Evolutionary conservation across 257 asterid genomes (phyloP).

Genomic region (Solanum ossicruentum): DNA sequence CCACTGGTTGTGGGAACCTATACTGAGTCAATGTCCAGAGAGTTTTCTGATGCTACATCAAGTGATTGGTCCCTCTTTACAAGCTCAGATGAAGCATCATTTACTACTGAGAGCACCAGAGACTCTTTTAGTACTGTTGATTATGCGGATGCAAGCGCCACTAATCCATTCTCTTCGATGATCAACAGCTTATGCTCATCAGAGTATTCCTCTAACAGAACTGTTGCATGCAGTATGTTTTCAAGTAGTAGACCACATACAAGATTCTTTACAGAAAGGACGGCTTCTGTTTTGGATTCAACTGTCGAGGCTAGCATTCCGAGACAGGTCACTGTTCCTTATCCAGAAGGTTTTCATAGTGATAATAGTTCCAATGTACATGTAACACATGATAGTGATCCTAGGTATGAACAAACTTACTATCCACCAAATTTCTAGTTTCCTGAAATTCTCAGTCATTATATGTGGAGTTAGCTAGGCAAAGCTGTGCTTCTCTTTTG

Average conservation of each 20-base stretch:
- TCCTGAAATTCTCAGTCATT: slow-evolving; percentile 10
- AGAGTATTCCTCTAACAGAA: slow-evolving; percentile 24
- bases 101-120: slow-evolving; percentile 76
- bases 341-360: slow-evolving; percentile 3
- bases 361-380: not conserved
- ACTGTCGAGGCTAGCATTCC: not conserved
- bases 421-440: slow-evolving; percentile 11
- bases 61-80: slow-evolving; percentile 67
- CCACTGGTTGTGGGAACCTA: slow-evolving; percentile 13
- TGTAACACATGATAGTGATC: slow-evolving; percentile 24
- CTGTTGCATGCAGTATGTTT: slow-evolving; percentile 34
- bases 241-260: slow-evolving; percentile 29
- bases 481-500: slow-evolving; percentile 25
- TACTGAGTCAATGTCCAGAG: slow-evolving; percentile 10
- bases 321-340: not conserved
- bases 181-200: slow-evolving; percentile 28
- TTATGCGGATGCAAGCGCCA: slow-evolving; percentile 19
- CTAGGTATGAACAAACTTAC: slow-evolving; percentile 10
- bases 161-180: slow-evolving; percentile 41
- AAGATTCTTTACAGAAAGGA: slow-evolving; percentile 32
- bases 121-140: slow-evolving; percentile 71
- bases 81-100: slow-evolving; percentile 77
- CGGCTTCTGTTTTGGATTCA: slow-evolving; percentile 21
- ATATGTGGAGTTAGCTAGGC: slow-evolving; percentile 17
- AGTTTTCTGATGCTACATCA: slow-evolving; percentile 44